Percentiles rank a stretch among this genome's conserved stretches.
Evolutionary conservation across 179 eudicot genomes (phyloP).

Genomic region (Camellia oleifera): DNA sequence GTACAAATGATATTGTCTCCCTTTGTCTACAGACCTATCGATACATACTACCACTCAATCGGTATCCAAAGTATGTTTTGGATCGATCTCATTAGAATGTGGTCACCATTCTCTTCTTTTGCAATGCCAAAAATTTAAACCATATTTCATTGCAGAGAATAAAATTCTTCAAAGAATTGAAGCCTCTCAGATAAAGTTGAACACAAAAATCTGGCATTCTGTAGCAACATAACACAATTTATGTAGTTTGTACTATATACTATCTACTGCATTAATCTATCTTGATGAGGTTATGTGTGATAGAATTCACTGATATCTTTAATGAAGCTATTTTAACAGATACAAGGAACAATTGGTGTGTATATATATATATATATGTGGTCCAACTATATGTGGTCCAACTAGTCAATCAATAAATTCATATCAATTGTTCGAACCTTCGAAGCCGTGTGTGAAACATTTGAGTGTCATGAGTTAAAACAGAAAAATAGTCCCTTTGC

Average conservation of each 20-base stretch:
- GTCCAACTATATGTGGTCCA: neutral
- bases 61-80: constrained; percentile 5
- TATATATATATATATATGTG: neutral
- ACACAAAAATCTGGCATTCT: no score
- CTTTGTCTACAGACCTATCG: neutral
- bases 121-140: no score
- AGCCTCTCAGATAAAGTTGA: no score
- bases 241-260: no score
- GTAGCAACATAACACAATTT: no score
- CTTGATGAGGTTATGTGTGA: neutral
- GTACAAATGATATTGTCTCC: no score
- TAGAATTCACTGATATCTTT: neutral
- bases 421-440: neutral
- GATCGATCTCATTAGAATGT: neutral
- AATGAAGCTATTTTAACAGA: neutral
- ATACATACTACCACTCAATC: neutral
- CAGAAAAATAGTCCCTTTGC: no score
- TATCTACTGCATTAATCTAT: neutral
- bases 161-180: no score
- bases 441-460: neutral
- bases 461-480: no score
- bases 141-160: no score
- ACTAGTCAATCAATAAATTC: neutral
- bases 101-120: neutral
- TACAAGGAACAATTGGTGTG: neutral